Evolutionary conservation across 306 rosid species (phyloP).

Genomic region (Carpinus fangiana): DNA sequence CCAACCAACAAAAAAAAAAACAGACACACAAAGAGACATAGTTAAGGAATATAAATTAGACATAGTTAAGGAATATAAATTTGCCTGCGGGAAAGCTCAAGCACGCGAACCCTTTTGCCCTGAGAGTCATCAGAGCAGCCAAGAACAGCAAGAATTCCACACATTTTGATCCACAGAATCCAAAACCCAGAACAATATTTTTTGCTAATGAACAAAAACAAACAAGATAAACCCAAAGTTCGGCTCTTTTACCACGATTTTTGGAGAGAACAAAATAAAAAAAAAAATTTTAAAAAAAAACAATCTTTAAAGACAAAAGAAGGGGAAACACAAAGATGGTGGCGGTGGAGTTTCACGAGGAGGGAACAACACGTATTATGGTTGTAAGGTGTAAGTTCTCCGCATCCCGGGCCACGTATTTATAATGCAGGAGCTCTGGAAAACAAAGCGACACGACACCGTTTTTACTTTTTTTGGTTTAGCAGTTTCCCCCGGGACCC

Average conservation of each 20-base stretch:
- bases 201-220: background rate
- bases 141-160: slow-evolving; percentile 95
- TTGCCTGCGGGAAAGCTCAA: slow-evolving; percentile 40
- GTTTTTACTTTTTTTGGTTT: slow-evolving; percentile 25
- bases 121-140: slow-evolving; percentile 84
- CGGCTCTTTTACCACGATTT: no score
- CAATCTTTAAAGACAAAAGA: background rate
- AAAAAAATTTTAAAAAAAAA: no score
- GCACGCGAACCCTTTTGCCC: slow-evolving; percentile 87
- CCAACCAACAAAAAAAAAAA: background rate
- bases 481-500: slow-evolving; percentile 36
- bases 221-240: background rate
- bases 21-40: background rate
- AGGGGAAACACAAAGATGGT: background rate
- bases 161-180: slow-evolving; percentile 43
- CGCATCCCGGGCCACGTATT: slow-evolving; percentile 38
- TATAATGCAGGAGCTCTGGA: slow-evolving; percentile 35
- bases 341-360: background rate
- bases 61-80: background rate
- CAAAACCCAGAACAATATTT: background rate
- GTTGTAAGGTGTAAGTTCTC: slow-evolving; percentile 23
- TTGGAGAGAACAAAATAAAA: background rate
- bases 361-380: slow-evolving; percentile 31
- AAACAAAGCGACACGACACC: slow-evolving; percentile 30
- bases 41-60: background rate